phyloP scores from a whole-genome alignment of 192 early-diverging fungal genomes.

The Spizellomyces punctatus region DNA sequence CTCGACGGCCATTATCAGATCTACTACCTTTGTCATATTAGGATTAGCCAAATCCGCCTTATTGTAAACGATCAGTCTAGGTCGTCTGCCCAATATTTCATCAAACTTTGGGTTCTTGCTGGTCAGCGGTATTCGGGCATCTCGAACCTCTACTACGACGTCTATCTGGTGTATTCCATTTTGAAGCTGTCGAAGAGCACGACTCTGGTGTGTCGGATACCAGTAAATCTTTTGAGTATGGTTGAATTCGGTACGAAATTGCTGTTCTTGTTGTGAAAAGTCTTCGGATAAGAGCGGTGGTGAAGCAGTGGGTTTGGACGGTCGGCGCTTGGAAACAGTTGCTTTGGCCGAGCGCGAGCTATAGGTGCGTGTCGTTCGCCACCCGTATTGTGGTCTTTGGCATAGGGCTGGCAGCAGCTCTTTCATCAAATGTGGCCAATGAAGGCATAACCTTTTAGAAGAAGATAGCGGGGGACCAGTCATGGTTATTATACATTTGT shows the following conservation, averaged over 20 bases:
- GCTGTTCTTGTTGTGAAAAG: neutral
- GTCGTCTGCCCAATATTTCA: slow-evolving; percentile 59
- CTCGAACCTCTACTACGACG: slow-evolving; percentile 90
- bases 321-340: neutral
- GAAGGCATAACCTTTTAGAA: too few species aligned
- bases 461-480: too few species aligned
- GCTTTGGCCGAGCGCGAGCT: slow-evolving; percentile 1
- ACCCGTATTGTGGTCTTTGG: neutral
- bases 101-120: slow-evolving; percentile 82
- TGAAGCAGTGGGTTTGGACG: neutral
- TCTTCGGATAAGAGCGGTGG: neutral
- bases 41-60: slow-evolving; percentile 86
- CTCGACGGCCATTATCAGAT: neutral
- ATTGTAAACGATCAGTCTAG: slow-evolving; percentile 88
- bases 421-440: too few species aligned
- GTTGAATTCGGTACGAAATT: slow-evolving; percentile 27
- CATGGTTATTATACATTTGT: too few species aligned
- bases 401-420: neutral
- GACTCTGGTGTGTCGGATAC: slow-evolving; percentile 53
- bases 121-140: slow-evolving; percentile 91
- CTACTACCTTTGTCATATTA: slow-evolving; percentile 39
- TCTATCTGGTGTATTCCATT: slow-evolving; percentile 63
- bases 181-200: slow-evolving; percentile 41
- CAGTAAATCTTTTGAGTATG: slow-evolving; percentile 37
- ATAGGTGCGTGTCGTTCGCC: neutral